phyloP scores from a whole-genome alignment of 164 flowering plant species.

The Umbellularia californica region DNA sequence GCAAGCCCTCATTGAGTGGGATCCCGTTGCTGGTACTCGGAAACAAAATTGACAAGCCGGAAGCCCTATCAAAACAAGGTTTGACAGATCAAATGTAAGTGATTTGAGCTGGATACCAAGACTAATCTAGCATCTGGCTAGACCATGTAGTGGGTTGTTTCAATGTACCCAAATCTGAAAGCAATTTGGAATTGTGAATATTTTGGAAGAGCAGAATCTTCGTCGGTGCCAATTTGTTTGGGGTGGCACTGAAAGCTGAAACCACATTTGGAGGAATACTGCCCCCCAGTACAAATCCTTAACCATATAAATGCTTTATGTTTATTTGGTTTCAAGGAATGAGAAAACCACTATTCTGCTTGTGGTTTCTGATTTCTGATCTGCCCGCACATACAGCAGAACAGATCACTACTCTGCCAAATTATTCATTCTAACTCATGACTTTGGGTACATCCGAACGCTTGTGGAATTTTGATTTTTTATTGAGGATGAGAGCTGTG shows the following conservation, averaged over 20 bases:
- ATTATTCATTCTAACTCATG: neutral
- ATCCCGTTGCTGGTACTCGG: slow-evolving; percentile 80
- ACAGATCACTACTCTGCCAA: neutral
- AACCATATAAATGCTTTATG: no score
- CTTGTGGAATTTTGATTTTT: neutral
- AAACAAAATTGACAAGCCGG: slow-evolving; percentile 73
- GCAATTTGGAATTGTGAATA: neutral
- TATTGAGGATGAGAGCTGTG: neutral
- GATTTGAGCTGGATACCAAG: neutral
- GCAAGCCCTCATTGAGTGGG: slow-evolving; percentile 61
- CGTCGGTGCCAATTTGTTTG: neutral
- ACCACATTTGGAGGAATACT: neutral
- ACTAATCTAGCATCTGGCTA: neutral
- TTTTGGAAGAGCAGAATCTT: neutral
- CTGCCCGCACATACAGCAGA: neutral
- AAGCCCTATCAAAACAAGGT: slow-evolving; percentile 51
- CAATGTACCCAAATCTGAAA: neutral
- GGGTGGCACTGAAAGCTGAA: neutral
- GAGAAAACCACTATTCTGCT: neutral
- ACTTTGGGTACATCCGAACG: neutral
- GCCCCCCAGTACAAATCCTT: neutral
- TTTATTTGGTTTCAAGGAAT: no score
- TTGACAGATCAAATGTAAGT: slow-evolving; percentile 66
- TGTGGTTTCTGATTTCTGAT: neutral
- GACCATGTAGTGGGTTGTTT: neutral